Base-by-base conservation (phyloP, 2,329 filamentous ascomycete species). In the Berkeleyomyces basicola region DNA sequence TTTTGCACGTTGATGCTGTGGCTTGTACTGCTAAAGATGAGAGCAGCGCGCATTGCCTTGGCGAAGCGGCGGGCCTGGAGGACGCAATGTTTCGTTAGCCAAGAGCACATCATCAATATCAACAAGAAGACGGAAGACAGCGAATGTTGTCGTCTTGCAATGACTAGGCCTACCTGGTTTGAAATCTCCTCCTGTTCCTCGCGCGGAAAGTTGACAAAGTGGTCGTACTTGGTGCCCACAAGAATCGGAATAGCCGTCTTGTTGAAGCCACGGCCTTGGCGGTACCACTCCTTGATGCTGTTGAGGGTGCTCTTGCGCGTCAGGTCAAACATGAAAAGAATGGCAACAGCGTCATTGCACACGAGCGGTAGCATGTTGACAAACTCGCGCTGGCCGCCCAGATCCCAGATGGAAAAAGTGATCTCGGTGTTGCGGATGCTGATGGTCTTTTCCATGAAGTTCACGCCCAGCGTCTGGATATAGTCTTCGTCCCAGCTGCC, bases 391-490 rank as follows among this genome's bases (percentile, higher is more conserved):
- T 99, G 93, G 67, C 93, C 93, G 69, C 93, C 93, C 62, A 99
- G 76, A 78, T 99, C 93, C 93, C 93, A 99, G 72, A 99, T 99
- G 66, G 90, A 96, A 76, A 99, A 99, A 51, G 93, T 99, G 74
- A 99, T 99, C 75, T 99, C 93, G 14, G 93, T 99, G 75, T 99
- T 99, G 66, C 93, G 88, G 74, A 99, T 99, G 66, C 90, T 95
- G 72, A 99, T 99, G 43, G 93, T 99, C 81, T 99, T 99, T 74
- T 99, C 93, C 93, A 99, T 99, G 75, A 99, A 99, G 75, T 99
- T 99, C 75, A 99, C 93, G 68, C 93, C 93, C 53, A 99, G 78
- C 31, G 93, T 99, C 76, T 99, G 93, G 70, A 99, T 99, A 74
- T 99, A 99, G 73, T 99, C 93, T 76, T 99, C 93, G 74, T 99